phyloP scores from a whole-genome alignment of 441 rosid species.

The Adansonia madagascariensis region DNA sequence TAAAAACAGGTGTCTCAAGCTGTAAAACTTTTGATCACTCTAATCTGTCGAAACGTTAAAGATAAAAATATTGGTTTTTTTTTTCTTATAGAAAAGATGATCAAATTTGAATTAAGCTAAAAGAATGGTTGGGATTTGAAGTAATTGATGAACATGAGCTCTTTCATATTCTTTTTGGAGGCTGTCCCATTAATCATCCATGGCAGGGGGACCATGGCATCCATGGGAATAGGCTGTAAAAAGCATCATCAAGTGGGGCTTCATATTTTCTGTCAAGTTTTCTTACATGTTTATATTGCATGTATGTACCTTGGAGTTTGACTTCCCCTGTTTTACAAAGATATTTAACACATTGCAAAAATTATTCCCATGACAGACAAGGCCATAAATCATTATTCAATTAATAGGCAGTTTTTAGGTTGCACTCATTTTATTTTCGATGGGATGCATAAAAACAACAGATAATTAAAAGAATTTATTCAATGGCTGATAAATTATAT shows the following conservation, averaged over 20 bases:
- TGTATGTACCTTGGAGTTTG: background rate
- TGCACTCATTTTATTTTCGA: no score
- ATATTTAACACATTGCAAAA: background rate
- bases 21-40: slow-evolving; percentile 18
- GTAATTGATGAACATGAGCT: background rate
- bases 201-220: background rate
- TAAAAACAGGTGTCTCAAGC: slow-evolving; percentile 37
- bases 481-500: background rate
- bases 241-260: background rate
- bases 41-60: background rate
- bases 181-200: background rate
- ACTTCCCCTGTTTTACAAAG: background rate
- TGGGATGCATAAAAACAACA: background rate
- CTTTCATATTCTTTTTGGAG: background rate
- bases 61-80: background rate
- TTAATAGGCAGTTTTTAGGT: background rate
- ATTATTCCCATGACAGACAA: background rate
- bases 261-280: background rate
- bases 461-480: no score
- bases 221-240: slow-evolving; percentile 6
- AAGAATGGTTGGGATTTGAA: background rate
- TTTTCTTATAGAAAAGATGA: background rate
- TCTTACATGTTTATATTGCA: background rate
- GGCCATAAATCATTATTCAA: background rate
- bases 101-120: background rate